Base-by-base conservation (phyloP, 208 protist genomes). In the Trypanosomatidae sp. region DNA sequence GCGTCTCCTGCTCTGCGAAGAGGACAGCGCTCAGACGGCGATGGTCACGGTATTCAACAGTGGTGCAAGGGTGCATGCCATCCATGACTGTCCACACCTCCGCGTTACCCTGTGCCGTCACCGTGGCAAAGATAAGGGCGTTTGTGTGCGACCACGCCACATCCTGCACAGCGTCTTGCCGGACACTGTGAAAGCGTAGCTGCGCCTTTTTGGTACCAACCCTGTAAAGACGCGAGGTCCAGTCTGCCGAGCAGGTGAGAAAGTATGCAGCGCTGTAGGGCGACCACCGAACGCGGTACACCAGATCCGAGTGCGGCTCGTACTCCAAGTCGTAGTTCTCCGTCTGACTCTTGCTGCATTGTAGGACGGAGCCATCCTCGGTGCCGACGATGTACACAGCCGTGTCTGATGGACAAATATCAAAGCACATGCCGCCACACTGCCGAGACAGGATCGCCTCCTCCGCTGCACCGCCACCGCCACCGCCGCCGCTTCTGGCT, bases 221-320 rank as follows among this genome's bases (percentile, higher is more conserved):
- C 53, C 89, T 71, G 88, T 98, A 99, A 25, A 99, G 82, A 41
- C 91, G 88, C 44, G 98, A 85, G 65, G 96, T 97, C 97, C 98
- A 99, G 79, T 99, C 98, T n/a, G 97, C 96, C 0, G 93, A 98
- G 82, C 91, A 97, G 22, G 95, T 98, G 43, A 99, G 79, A 77
- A 99, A 99, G 66, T 92, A 95, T 25, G 86, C 47, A 1, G 88
- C 70, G 77, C 88, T 87, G 75, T 95, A 99, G 13, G 98, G 98
- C 39, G 92, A 98, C 93, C 94, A 99, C 50, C 88, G 77, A 33
- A 98, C 74, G 28, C 91, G 81, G 86, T 99, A 99, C 30, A 99
- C 95, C 22, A 98, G 93, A 73, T 97, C 97, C 17, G 87, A 79
- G 76, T 99, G 98, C 3, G 92, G 82, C 36, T 77, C 76, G 83